phyloP scores from a whole-genome alignment of 768 basidiomycete genomes.

The Suillus ampliporus region DNA sequence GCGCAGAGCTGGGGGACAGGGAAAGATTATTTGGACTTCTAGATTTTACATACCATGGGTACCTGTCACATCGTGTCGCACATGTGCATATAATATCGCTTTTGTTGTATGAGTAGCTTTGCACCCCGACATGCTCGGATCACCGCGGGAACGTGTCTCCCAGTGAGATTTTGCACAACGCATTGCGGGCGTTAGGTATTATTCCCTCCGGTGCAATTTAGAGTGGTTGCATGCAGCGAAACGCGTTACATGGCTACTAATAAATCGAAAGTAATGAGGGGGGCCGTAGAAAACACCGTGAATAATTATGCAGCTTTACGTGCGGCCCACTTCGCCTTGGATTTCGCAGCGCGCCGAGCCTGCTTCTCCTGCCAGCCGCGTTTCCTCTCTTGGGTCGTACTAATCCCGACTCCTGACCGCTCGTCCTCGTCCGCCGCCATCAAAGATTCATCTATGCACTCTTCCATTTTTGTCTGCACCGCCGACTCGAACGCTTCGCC shows the following conservation, averaged over 20 bases:
- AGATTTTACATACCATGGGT: slow-evolving; percentile 21
- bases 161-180: not conserved
- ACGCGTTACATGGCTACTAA: not conserved
- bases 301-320: slow-evolving; percentile 22
- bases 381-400: slow-evolving; percentile 77
- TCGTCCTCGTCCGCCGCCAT: slow-evolving; percentile 52
- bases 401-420: slow-evolving; percentile 59
- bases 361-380: slow-evolving; percentile 46
- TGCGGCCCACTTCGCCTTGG: slow-evolving; percentile 33
- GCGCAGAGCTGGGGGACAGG: slow-evolving; percentile 52
- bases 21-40: slow-evolving; percentile 62
- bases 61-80: slow-evolving; percentile 2
- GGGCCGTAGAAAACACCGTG: not conserved
- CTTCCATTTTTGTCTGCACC: slow-evolving; percentile 73
- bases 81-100: not conserved
- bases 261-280: not conserved
- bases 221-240: not conserved
- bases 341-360: slow-evolving; percentile 43
- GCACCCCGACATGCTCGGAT: not conserved
- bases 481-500: slow-evolving; percentile 33
- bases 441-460: slow-evolving; percentile 64
- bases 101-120: not conserved
- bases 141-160: slow-evolving; percentile 5
- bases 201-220: no score
- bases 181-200: not conserved